A percentile compares a stretch with the other conserved stretches of the same genome.
These are phyloP conservation scores for Pyricularia sp. DNA, from an alignment of 2,329 filamentous ascomycete species.

Conservation along the genomic window DNA sequence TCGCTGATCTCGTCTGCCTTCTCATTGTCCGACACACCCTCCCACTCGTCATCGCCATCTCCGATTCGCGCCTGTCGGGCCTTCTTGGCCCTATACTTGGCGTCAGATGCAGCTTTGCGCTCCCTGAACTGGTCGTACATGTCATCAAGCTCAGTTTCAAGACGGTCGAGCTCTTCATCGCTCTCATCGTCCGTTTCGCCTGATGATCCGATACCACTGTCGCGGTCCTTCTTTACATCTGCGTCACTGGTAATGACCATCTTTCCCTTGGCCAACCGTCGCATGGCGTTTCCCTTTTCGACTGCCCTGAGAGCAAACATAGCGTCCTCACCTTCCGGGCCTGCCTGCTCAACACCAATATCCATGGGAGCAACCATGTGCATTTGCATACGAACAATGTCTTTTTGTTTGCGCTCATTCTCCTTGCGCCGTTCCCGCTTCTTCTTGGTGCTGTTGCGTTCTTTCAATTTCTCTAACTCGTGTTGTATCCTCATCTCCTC, in stretches of 20 bases:
- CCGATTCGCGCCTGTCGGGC: constrained; percentile 53
- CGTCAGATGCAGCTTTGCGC: constrained; percentile 67
- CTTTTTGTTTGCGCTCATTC: constrained; percentile 90
- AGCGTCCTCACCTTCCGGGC: constrained; percentile 66
- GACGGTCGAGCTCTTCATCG: constrained; percentile 60
- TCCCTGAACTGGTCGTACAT: constrained; percentile 85
- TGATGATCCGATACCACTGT: constrained; percentile 47
- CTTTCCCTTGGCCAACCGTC: constrained; percentile 63
- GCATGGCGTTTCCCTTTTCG: constrained; percentile 63
- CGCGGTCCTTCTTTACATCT: constrained; percentile 46
- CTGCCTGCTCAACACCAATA: constrained; percentile 82
- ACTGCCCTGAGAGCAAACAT: constrained; percentile 82
- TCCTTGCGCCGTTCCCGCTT: constrained; percentile 79
- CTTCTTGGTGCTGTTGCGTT: constrained; percentile 65
- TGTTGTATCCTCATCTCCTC: constrained; percentile 87
- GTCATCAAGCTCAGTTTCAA: constrained; percentile 77
- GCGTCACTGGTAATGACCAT: constrained; percentile 61
- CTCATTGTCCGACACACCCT: constrained; percentile 64
- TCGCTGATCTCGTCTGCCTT: constrained; percentile 43
- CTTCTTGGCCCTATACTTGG: constrained; percentile 86
- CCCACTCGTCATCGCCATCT: constrained; percentile 81
- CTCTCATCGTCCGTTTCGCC: constrained; percentile 51
- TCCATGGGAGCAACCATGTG: constrained; percentile 95
- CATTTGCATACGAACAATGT: constrained; percentile 93
- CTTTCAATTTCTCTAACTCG: constrained; percentile 73